Evolutionary conservation across 225 moss, liverwort and hornwort species (phyloP).

Genomic region (Physcomitrium patens): DNA sequence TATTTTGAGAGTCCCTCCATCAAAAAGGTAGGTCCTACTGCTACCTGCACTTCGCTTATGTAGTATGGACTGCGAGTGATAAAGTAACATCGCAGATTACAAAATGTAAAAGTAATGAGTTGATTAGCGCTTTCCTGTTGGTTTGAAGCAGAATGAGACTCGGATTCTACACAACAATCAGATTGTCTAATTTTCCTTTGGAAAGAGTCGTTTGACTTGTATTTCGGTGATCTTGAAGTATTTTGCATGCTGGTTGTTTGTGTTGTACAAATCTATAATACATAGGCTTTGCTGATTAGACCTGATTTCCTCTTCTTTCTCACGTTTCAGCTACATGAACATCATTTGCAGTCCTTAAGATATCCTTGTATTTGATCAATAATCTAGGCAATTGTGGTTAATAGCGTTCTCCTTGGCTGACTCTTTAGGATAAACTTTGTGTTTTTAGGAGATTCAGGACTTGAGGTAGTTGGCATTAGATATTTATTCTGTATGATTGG

Average conservation of each 20-base stretch:
- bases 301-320: neutral
- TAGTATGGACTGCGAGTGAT: neutral
- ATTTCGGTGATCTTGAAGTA: neutral
- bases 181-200: neutral
- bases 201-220: neutral
- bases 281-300: neutral
- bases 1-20: conserved; percentile 89
- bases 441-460: neutral
- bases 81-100: neutral
- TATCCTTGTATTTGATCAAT: conserved; percentile 5
- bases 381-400: neutral
- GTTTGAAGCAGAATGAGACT: neutral
- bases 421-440: neutral
- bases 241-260: neutral
- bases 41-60: conserved; percentile 7
- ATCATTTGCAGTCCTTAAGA: neutral
- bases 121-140: neutral
- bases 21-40: conserved; percentile 60
- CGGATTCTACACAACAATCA: neutral
- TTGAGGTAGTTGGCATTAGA: neutral
- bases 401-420: neutral
- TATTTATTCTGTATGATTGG: conserved; percentile 8
- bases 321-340: neutral
- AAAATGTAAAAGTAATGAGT: neutral
- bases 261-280: neutral